Base-by-base conservation (phyloP, 169 alveolate species). In the Cryptosporidium muris region DNA sequence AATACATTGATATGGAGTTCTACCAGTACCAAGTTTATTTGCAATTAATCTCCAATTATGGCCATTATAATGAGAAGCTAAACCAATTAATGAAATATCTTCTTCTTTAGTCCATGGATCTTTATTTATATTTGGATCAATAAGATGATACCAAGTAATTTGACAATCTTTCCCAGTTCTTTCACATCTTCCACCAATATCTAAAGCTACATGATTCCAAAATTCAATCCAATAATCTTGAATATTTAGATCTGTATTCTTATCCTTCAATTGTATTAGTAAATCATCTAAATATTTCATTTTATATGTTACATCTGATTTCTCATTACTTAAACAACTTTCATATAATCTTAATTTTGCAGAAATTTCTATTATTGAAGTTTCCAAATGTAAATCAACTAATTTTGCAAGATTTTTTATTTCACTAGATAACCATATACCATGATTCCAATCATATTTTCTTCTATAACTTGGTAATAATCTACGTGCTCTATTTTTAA, bases 101-200 rank as follows among this genome's bases (percentile, higher is more conserved):
- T 74, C 85, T 45, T 42, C 49, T 36, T 74, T 74, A 12, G 43
- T 60, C 85, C 85, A 74, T 25, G 66, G 74, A 11, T 2, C 60
- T 47, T 68, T 74, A 37, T 74, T 74, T 9, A 62, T 74, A 12
- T 74, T 74, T 42, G 85, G 85, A 58, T 74, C 85, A 40, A 74
- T 60, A 45, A 48, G 60, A 49, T 74, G 85, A 58, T 74, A 74
- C 85, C 85, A 74, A 16, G 85, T 74, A 36, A 74, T 74, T 34
- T 74, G 85, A 58, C 85, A 74, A 11, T 74, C 85, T 16, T 63
- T 54, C 36, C 85, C 85, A 34, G 85, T 74, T 74, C 85, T 54
- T 11, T 74, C 85, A 74, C 85, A 74, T 43, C 85, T 74, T 14
- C 45, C 45, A 14, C 85, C 85, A 58, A 74, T 58, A 43, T 74